Evolutionary conservation across 257 asterid species (phyloP), one percentile per base, ranked within the genome.

Genomic region (Solanum medicagineum): DNA sequence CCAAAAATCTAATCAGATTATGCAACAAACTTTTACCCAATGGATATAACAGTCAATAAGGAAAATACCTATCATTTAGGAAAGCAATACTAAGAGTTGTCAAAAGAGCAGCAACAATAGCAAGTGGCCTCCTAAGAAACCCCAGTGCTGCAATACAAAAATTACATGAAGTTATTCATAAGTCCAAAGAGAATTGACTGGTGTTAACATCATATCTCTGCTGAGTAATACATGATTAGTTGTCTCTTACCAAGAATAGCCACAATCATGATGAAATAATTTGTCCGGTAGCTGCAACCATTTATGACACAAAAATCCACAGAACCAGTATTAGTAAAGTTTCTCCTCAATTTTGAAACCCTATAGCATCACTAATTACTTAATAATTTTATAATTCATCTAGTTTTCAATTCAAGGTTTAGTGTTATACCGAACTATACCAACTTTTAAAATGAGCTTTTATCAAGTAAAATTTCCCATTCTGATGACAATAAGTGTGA

Each of bases 241-340:
- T 29, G 65, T 40, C 66, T 74, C 93, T 89, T 92, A 95, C 99
- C 99, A 54, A 95, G 96, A 92, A 93, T 93, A 89, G 92, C 60
- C 85, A 89, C 89, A 89, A 93, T 89, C 98, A 92, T 88, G 63
- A 95, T 89, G 95, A 95, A 95, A 85, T 95, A 95, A 92, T 95
- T 95, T 53, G 99, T 94, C 92, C 99, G 89, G 74, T 95, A 95
- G 92, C 99, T 95, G 97, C 93, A 90, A 86, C 83, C 87, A 86
- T 85, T 32, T 54, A 47, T 12, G 70, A 62, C 56, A 55, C 44
- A 26, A 57, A 59, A 24, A 70, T 26, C 6, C 32, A 17, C 54
- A 22, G 11, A 49, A 83, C 3, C 1, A 5, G 19, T 22, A 53
- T 79, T 53, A 79, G 83, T 53, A 16, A 14, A 53, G 22, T 22